phyloP scores from a whole-genome alignment of 1,139 yeast genomes.

The Lodderomyces theae region DNA sequence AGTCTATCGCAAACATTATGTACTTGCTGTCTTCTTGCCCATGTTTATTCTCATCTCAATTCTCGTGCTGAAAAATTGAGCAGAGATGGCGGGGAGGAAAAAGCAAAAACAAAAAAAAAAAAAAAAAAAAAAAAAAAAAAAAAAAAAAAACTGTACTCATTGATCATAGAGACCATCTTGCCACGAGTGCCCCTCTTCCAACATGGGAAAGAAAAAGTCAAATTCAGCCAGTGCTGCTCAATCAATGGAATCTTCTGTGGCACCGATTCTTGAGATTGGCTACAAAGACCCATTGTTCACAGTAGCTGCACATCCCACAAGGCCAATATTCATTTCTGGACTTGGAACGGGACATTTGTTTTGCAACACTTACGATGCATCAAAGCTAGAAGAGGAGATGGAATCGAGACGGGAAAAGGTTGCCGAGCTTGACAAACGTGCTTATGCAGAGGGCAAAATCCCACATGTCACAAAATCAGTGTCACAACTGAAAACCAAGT shows the following conservation, averaged over 20 bases:
- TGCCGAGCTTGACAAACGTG: conserved; percentile 22
- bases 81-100: no score
- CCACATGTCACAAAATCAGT: conserved; percentile 30
- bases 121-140: no score
- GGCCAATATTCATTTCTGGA: conserved; percentile 65
- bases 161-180: not conserved
- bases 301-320: conserved; percentile 75
- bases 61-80: no score
- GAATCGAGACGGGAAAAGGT: conserved; percentile 22
- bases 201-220: conserved; percentile 33
- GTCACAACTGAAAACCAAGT: conserved; percentile 39
- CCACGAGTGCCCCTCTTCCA: not conserved
- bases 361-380: conserved; percentile 54
- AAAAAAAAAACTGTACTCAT: not conserved
- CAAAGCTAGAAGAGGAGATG: conserved; percentile 35
- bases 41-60: no score
- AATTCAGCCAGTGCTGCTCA: conserved; percentile 30
- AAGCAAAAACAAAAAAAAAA: no score
- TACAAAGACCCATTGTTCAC: conserved; percentile 68
- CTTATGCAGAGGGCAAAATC: conserved; percentile 28
- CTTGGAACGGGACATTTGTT: conserved; percentile 75
- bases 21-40: no score
- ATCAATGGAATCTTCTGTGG: conserved; percentile 34
- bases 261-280: conserved; percentile 53
- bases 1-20: no score